phyloP scores from a whole-genome alignment of 2,329 filamentous ascomycete species.

The Fusarium subtropicale region DNA sequence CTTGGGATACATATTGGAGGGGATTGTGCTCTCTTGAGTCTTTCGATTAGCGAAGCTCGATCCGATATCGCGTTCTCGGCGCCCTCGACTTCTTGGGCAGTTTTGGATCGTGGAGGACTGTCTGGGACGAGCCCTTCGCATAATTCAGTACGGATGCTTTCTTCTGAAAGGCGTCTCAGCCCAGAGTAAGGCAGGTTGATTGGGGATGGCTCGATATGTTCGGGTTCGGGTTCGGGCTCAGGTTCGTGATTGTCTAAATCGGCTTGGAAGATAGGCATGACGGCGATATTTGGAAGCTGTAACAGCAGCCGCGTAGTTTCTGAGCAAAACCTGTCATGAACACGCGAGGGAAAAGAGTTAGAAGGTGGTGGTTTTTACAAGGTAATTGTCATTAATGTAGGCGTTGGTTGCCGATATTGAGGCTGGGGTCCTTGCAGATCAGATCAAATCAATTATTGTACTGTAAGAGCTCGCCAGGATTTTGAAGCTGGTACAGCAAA shows the following conservation, averaged over 20 bases:
- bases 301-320: slow-evolving; percentile 50
- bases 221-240: slow-evolving; percentile 27
- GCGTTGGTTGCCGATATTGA: slow-evolving; percentile 21
- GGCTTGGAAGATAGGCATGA: slow-evolving; percentile 70
- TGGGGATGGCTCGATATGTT: slow-evolving; percentile 38
- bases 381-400: slow-evolving; percentile 18
- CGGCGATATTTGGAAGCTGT: slow-evolving; percentile 42
- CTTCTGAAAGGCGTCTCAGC: slow-evolving; percentile 62
- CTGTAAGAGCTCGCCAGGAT: slow-evolving; percentile 10
- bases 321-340: slow-evolving; percentile 40
- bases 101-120: slow-evolving; percentile 50
- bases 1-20: slow-evolving; percentile 79
- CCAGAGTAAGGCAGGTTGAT: slow-evolving; percentile 31
- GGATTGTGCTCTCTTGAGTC: slow-evolving; percentile 82
- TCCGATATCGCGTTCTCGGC: slow-evolving; percentile 61
- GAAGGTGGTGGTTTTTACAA: slow-evolving; percentile 5
- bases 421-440: slow-evolving; percentile 5
- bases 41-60: slow-evolving; percentile 83
- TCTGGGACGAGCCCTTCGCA: slow-evolving; percentile 68
- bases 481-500: slow-evolving; percentile 18
- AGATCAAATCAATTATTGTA: slow-evolving; percentile 7
- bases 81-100: slow-evolving; percentile 40
- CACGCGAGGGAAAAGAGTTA: slow-evolving; percentile 9
- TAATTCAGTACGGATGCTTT: slow-evolving; percentile 70
- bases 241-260: slow-evolving; percentile 56